These are phyloP conservation scores for Cylindrotheca fusiformis DNA, from an alignment of 108 stramenopile genomes.

Conservation along the genomic window DNA sequence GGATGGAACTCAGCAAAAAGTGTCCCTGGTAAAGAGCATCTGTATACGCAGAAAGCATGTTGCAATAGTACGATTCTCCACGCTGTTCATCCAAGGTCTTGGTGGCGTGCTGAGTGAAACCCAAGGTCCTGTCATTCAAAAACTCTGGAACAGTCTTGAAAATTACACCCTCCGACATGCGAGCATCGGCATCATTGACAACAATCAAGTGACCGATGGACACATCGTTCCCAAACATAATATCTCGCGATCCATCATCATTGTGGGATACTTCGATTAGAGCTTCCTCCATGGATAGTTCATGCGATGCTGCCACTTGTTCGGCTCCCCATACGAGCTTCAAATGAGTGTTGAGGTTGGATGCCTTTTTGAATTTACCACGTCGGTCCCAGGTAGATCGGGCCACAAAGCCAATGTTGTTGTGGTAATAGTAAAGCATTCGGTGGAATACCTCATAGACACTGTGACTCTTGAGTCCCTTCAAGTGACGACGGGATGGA, in stretches of 20 bases:
- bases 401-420: constrained; percentile 50
- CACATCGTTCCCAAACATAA: constrained; percentile 49
- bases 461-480: constrained; percentile 40
- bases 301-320: constrained; percentile 17
- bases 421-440: constrained; percentile 54
- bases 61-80: constrained; percentile 43
- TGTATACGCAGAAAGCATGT: constrained; percentile 42
- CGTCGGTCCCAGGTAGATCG: constrained; percentile 49
- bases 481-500: constrained; percentile 43
- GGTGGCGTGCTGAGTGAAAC: constrained; percentile 55
- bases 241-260: constrained; percentile 38
- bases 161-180: constrained; percentile 45
- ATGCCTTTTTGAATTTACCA: constrained; percentile 63
- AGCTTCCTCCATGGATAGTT: constrained; percentile 26
- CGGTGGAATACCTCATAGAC: constrained; percentile 56
- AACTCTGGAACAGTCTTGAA: constrained; percentile 56
- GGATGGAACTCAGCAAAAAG: constrained; percentile 42
- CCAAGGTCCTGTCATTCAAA: constrained; percentile 40
- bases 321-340: constrained; percentile 43
- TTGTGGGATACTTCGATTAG: constrained; percentile 38
- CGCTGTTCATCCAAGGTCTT: constrained; percentile 53
- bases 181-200: constrained; percentile 54
- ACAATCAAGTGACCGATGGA: constrained; percentile 35
- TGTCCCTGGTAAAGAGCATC: constrained; percentile 53
- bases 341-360: constrained; percentile 52